Evolutionary conservation across 2,329 filamentous ascomycete species (phyloP), one percentile per base, ranked within the genome.

Genomic region (Fragosphaeria purpurea): DNA sequence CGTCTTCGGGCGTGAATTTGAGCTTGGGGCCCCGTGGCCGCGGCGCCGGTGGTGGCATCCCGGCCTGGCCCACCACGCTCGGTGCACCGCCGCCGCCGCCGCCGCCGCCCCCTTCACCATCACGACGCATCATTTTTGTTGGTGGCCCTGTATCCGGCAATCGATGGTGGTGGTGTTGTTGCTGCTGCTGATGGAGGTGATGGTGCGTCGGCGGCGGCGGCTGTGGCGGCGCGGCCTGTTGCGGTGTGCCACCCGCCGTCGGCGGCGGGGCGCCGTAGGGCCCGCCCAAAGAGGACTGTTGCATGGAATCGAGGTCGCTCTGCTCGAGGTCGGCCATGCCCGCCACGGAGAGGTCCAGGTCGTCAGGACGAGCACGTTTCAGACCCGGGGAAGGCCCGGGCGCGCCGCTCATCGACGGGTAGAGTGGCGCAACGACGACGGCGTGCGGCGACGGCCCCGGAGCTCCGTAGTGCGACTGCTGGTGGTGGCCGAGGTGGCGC

Each of bases 1-100:
- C 90, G 63, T 96, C 90, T 65, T 95, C 89, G 8, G 87, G 82
- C 1, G 89, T 95, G 63, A 96, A 96, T 67, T 95, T 95, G 59
- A 95, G 75, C 69, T 95, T 96, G 6, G 89, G 89, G 4, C 88
- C 88, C 53, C 86, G 81, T 8, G 90, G 90, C 59, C 85, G 74
- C 48, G 85, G 79, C 42, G 88, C 89, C 49, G 89, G 89, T 41
- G 77, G 69, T 11, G 90, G 90, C 89, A 95, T 95, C 46, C 89
- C 89, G 42, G 78, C 82, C 63, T 89, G 83, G 41, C 88, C 88
- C 47, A 95, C 88, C 44, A 95, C 83, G 61, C 84, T 93, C n/a
- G 86, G 85, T 35, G 86, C 84, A 7, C 85, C 71, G 69, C 80
- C 67, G 58, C 68, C 60, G 58, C 63, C 59, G 61, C 66, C 56